Conservation (phyloP, 2,329 filamentous ascomycete species). For the Fusarium verticillioides region DNA sequence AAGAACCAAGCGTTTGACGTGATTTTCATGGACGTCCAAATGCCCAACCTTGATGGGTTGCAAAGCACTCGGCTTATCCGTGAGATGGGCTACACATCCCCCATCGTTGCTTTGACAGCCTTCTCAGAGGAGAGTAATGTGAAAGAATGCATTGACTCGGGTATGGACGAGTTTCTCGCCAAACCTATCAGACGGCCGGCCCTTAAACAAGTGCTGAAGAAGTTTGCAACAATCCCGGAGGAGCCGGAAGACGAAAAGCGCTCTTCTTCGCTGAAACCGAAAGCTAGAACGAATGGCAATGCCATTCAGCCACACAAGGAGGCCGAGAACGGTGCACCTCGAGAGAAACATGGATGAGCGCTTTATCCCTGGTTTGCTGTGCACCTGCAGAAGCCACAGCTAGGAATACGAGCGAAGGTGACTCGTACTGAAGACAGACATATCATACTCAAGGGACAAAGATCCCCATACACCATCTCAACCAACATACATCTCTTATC, state of each 20-base stretch:
- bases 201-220: slow-evolving; percentile 85
- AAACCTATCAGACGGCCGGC: slow-evolving; percentile 84
- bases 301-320: slow-evolving; percentile 20
- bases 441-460: background rate
- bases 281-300: slow-evolving; percentile 33
- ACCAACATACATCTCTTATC: slow-evolving; percentile 5
- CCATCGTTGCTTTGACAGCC: slow-evolving; percentile 90
- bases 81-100: slow-evolving; percentile 84
- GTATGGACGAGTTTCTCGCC: slow-evolving; percentile 90
- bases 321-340: slow-evolving; percentile 24
- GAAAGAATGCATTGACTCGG: slow-evolving; percentile 85
- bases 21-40: slow-evolving; percentile 96
- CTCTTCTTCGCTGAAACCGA: slow-evolving; percentile 28
- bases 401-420: slow-evolving; percentile 1
- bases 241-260: slow-evolving; percentile 56
- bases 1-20: slow-evolving; percentile 79
- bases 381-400: background rate
- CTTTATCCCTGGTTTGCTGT: background rate
- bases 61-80: slow-evolving; percentile 88
- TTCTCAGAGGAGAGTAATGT: slow-evolving; percentile 92
- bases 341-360: slow-evolving; percentile 34
- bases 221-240: slow-evolving; percentile 84
- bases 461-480: background rate
- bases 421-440: background rate
- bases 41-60: slow-evolving; percentile 92